Percentiles rank a stretch among this genome's conserved stretches.
Conservation (phyloP, 371 early-diverging fungal species). For the Mucor mucedo region DNA sequence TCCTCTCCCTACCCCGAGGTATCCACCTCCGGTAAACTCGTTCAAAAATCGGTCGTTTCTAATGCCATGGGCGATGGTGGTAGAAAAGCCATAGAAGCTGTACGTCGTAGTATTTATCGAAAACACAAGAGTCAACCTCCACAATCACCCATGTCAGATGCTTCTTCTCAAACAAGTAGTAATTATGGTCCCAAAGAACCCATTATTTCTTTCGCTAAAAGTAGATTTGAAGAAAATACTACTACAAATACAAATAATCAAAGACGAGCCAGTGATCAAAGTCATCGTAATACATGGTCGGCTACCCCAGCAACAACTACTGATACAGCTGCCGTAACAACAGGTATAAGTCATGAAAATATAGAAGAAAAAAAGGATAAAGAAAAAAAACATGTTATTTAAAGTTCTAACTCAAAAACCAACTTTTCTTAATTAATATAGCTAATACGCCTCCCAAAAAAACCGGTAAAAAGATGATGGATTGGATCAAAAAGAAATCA, state of each 20-base stretch:
- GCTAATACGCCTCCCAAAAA: constrained; percentile 27
- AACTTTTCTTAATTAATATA: not conserved
- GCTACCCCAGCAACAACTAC: not conserved
- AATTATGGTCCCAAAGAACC: constrained; percentile 16
- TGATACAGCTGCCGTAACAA: too few relatives aligned
- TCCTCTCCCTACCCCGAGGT: constrained; percentile 6
- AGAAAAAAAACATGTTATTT: too few relatives aligned
- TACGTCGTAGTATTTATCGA: constrained; percentile 29
- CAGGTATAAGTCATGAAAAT: too few relatives aligned
- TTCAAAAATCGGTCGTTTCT: constrained; percentile 7
- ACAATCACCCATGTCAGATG: not conserved
- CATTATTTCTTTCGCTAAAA: constrained; percentile 6
- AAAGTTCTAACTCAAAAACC: too few relatives aligned
- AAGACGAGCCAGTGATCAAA: too few relatives aligned
- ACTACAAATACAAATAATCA: too few relatives aligned
- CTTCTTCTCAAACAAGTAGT: not conserved
- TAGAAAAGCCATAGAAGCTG: constrained; percentile 21
- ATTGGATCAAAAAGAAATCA: constrained; percentile 72
- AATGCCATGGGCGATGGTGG: constrained; percentile 19
- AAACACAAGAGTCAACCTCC: constrained; percentile 22
- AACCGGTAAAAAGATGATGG: constrained; percentile 71
- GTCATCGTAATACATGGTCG: constrained; percentile 19
- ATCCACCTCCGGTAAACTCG: constrained; percentile 6
- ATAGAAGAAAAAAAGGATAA: too few relatives aligned
- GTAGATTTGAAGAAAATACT: constrained; percentile 18